These are phyloP conservation scores for Ramalina intermedia DNA, from an alignment of 495 filamentous ascomycete genomes.

Conservation along the genomic window DNA sequence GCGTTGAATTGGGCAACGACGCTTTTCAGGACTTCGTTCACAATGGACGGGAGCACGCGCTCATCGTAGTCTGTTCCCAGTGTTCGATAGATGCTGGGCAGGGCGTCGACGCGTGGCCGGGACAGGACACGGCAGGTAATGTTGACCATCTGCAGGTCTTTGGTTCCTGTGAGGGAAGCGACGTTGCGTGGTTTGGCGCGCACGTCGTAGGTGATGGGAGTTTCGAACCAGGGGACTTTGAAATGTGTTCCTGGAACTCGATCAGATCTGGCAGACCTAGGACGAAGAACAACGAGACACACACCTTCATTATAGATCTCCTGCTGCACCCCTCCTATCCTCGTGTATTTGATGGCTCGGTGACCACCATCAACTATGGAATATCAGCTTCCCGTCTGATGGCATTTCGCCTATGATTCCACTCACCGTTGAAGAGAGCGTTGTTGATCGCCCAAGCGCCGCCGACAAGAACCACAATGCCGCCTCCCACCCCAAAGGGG, in stretches of 20 bases:
- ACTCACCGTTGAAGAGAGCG: conserved; percentile 79
- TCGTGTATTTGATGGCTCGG: conserved; percentile 95
- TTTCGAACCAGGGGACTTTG: conserved; percentile 91
- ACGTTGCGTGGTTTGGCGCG: conserved; percentile 95
- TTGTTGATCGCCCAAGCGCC: conserved; percentile 56
- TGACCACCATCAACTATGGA: conserved; percentile 85
- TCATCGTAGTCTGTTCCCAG: conserved; percentile 95
- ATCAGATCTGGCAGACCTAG: background rate
- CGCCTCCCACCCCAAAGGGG: conserved; percentile 37
- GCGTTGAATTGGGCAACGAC: conserved; percentile 99
- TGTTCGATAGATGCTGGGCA: conserved; percentile 93
- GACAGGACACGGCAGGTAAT: conserved; percentile 99
- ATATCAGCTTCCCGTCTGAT: background rate
- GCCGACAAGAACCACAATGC: conserved; percentile 48
- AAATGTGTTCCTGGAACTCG: conserved; percentile 66
- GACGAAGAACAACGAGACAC: background rate
- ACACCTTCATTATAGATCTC: conserved; percentile 94
- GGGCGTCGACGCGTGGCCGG: conserved; percentile 68
- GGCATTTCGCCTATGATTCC: background rate
- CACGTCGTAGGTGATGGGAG: conserved; percentile 91
- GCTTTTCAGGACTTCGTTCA: conserved; percentile 97
- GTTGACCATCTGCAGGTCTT: conserved; percentile 99
- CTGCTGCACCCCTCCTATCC: conserved; percentile 85
- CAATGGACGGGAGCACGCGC: conserved; percentile 89
- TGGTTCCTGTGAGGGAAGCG: conserved; percentile 92